phyloP scores from a whole-genome alignment of 768 basidiomycete genomes.

The Lentinula lateritia region DNA sequence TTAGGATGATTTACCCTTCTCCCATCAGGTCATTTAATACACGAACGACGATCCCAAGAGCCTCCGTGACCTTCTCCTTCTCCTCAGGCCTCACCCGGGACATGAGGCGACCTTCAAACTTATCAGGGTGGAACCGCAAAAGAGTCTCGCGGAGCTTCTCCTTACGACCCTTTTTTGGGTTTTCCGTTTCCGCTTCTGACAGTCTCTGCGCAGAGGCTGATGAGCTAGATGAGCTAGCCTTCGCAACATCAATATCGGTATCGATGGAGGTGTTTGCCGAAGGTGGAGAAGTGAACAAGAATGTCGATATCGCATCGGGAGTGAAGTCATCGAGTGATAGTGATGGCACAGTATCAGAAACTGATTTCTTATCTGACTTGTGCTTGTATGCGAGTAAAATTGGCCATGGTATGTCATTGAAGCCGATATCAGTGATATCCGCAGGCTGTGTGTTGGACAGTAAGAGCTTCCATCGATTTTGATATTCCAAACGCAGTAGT shows the following conservation, averaged over 20 bases:
- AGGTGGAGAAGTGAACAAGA: conserved; percentile 37
- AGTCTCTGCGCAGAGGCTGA: background rate
- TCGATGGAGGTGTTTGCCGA: background rate
- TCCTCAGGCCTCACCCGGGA: conserved; percentile 41
- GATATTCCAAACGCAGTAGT: conserved; percentile 48
- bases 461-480: conserved; percentile 51
- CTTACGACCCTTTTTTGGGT: conserved; percentile 44
- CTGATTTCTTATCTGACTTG: conserved; percentile 12
- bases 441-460: conserved; percentile 24
- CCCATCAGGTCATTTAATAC: conserved; percentile 54
- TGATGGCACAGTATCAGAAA: background rate
- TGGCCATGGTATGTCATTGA: conserved; percentile 74
- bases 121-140: conserved; percentile 76
- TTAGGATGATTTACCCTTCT: conserved; percentile 7
- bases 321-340: conserved; percentile 47
- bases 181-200: conserved; percentile 28
- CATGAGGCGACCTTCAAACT: conserved; percentile 74
- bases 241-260: background rate
- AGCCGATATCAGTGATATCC: conserved; percentile 27
- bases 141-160: conserved; percentile 64
- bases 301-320: conserved; percentile 46
- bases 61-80: conserved; percentile 46
- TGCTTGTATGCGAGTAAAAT: conserved; percentile 32
- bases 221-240: background rate
- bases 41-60: conserved; percentile 58